Evolutionary conservation across 2,329 filamentous ascomycete species (phyloP).

Genomic region (Calonectria hawksworthii): DNA sequence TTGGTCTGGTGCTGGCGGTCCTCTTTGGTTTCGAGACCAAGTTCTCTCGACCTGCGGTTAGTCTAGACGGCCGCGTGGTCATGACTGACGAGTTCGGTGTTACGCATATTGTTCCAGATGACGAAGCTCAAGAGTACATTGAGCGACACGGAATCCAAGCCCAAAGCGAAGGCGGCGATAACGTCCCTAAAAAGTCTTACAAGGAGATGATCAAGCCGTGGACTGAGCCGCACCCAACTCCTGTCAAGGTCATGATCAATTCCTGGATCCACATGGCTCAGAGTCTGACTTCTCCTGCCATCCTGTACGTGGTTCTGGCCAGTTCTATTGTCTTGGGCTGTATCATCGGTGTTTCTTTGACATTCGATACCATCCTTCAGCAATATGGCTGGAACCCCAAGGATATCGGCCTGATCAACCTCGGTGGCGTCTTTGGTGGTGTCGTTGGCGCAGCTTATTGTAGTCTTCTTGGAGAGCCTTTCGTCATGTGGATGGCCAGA

Average conservation of each 20-base stretch:
- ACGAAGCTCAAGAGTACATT: conserved; percentile 13
- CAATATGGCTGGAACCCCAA: conserved; percentile 12
- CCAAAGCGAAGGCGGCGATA: not conserved
- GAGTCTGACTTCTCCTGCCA: conserved; percentile 20
- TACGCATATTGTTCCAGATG: conserved; percentile 16
- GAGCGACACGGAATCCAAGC: not conserved
- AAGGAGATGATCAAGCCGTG: conserved; percentile 15
- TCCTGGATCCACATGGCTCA: conserved; percentile 21
- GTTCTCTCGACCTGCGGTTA: conserved; percentile 17
- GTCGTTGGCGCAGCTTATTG: conserved; percentile 10
- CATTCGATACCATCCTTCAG: conserved; percentile 12
- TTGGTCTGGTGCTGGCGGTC: conserved; percentile 13
- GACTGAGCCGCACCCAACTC: conserved; percentile 8
- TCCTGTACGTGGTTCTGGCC: conserved; percentile 18
- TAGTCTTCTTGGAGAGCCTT: conserved; percentile 16
- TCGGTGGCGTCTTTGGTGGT: conserved; percentile 10
- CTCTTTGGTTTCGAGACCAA: conserved; percentile 17
- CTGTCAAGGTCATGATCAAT: conserved; percentile 8
- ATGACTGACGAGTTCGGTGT: conserved; percentile 21
- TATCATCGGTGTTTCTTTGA: conserved; percentile 2
- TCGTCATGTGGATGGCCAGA: conserved; percentile 15
- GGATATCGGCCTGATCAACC: conserved; percentile 16
- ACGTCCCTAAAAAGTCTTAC: conserved; percentile 7
- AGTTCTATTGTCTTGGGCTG: conserved; percentile 18
- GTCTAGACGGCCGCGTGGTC: conserved; percentile 18